These are phyloP conservation scores for Fragaria iinumae DNA, from an alignment of 306 rosid genomes.

Conservation along the genomic window DNA sequence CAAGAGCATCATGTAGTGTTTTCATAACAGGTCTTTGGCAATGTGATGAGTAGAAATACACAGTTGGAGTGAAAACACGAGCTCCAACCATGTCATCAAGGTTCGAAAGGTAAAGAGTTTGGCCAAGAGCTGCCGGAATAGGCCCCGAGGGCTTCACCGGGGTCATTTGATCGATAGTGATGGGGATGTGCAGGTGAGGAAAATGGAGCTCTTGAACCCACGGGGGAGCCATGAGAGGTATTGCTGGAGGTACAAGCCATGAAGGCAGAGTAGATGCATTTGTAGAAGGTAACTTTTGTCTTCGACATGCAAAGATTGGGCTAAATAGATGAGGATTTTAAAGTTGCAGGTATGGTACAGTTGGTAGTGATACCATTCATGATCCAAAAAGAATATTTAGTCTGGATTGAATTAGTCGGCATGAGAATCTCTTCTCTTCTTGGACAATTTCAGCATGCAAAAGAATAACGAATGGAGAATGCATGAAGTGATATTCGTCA, in stretches of 20 bases:
- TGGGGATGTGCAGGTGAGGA: slow-evolving; percentile 41
- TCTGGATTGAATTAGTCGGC: slow-evolving; percentile 1
- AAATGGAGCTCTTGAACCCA: slow-evolving; percentile 87
- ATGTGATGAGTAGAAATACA: slow-evolving; percentile 55
- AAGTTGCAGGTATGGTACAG: slow-evolving; percentile 46
- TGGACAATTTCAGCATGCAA: neutral
- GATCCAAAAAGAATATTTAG: slow-evolving; percentile 9
- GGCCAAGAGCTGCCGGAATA: slow-evolving; percentile 34
- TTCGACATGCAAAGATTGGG: slow-evolving; percentile 69
- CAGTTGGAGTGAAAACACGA: slow-evolving; percentile 79
- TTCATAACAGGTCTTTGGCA: slow-evolving; percentile 33
- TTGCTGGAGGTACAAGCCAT: slow-evolving; percentile 19
- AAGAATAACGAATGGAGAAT: neutral
- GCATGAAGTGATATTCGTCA: neutral
- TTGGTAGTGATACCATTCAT: slow-evolving; percentile 35
- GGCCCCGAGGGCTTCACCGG: slow-evolving; percentile 55
- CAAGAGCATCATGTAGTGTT: slow-evolving; percentile 51
- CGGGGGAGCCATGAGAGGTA: slow-evolving; percentile 59
- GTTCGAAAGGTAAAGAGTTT: slow-evolving; percentile 69
- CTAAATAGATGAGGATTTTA: slow-evolving; percentile 26
- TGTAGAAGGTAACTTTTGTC: slow-evolving; percentile 42
- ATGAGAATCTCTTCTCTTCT: neutral
- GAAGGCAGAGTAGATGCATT: slow-evolving; percentile 41
- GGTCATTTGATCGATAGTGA: slow-evolving; percentile 37
- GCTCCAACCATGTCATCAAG: slow-evolving; percentile 78